Conservation (phyloP, 768 basidiomycete species). For the Lentinula edodes region DNA sequence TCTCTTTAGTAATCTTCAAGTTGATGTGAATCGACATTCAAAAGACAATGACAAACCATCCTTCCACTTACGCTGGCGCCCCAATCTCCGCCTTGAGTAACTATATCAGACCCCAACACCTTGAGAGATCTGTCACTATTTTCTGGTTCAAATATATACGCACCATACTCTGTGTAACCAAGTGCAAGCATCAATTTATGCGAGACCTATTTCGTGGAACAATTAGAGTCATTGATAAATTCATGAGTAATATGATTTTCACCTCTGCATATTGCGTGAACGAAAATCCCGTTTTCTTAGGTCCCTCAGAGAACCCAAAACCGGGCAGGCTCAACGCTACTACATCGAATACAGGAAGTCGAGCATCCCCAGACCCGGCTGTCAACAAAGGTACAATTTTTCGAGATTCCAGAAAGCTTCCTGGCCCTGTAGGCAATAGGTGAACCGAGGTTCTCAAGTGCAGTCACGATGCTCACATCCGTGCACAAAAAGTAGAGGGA, state of each 20-base stretch:
- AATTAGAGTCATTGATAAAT: no score
- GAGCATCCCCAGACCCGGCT: conserved; percentile 17
- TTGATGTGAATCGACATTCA: conserved; percentile 8
- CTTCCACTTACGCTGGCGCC: conserved; percentile 13
- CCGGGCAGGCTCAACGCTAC: conserved; percentile 39
- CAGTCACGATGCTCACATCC: background rate
- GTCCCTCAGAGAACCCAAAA: conserved; percentile 39
- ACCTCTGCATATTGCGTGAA: conserved; percentile 31
- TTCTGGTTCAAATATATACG: no score
- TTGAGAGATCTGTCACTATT: background rate
- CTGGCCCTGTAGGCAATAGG: conserved; percentile 30
- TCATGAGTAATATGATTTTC: background rate
- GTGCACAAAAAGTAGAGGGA: conserved; percentile 4
- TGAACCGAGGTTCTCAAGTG: background rate
- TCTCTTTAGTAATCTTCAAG: conserved; percentile 19
- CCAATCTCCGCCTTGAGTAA: conserved; percentile 32
- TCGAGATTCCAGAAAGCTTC: conserved; percentile 32
- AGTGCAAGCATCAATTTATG: conserved; percentile 29
- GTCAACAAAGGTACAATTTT: conserved; percentile 38
- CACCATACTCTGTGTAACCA: conserved; percentile 28
- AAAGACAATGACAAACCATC: background rate
- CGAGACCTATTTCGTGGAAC: conserved; percentile 2
- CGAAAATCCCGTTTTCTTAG: conserved; percentile 34
- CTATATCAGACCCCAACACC: conserved; percentile 3
- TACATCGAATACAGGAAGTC: conserved; percentile 39